phyloP scores from a whole-genome alignment of 83 land plant genomes.

The Picea engelmannii region DNA sequence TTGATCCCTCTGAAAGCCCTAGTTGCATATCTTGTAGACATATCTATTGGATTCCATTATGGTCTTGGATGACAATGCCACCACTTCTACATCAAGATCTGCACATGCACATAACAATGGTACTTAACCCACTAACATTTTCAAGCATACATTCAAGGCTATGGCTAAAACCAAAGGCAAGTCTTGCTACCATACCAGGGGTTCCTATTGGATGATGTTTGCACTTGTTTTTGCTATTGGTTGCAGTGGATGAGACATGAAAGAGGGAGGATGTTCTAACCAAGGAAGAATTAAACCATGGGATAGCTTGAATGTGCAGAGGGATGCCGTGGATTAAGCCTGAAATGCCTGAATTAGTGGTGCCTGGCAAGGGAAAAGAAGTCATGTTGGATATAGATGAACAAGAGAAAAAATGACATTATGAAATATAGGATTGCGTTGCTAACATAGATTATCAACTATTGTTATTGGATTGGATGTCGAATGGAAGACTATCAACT shows the following conservation, averaged over 20 bases:
- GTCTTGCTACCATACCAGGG: background rate
- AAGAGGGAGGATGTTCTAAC: background rate
- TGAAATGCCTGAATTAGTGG: background rate
- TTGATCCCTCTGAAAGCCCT: constrained; percentile 34
- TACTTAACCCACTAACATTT: too few species aligned
- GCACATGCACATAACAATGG: background rate
- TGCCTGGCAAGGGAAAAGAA: too few species aligned
- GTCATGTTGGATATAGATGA: too few species aligned
- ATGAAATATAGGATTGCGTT: background rate
- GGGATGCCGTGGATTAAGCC: background rate
- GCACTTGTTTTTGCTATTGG: background rate
- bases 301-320: background rate
- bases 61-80: constrained; percentile 36
- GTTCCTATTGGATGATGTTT: background rate
- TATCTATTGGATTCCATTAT: constrained; percentile 43
- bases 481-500: background rate
- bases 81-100: constrained; percentile 50
- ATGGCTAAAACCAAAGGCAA: too few species aligned
- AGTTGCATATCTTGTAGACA: constrained; percentile 47
- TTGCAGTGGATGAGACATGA: background rate
- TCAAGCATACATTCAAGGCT: too few species aligned
- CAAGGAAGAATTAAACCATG: background rate
- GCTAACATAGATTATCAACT: background rate
- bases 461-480: background rate
- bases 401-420: too few species aligned